Percentiles rank a stretch among this genome's conserved stretches.
Evolutionary conservation across 495 filamentous ascomycete species (phyloP).

Genomic region (Xylaria intraflava): DNA sequence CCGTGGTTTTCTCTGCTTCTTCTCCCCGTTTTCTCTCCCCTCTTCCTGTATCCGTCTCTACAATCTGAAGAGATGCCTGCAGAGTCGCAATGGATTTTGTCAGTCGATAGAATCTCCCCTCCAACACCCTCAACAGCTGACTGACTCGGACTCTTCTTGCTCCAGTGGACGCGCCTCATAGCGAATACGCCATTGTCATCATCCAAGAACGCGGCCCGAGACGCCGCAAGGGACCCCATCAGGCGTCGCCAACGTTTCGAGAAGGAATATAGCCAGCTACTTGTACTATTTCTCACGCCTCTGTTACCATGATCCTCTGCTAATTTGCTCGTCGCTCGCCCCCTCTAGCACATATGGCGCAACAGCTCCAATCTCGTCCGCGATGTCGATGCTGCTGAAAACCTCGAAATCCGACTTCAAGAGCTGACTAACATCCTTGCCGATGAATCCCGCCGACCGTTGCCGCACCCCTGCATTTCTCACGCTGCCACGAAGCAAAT

Average conservation of each 20-base stretch:
- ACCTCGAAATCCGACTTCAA: slow-evolving; percentile 47
- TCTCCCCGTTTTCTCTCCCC: neutral
- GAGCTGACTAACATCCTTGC: slow-evolving; percentile 70
- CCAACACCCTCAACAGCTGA: neutral
- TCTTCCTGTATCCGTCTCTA: neutral
- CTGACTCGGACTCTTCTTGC: neutral
- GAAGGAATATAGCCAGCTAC: slow-evolving; percentile 73
- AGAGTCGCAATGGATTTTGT: slow-evolving; percentile 39
- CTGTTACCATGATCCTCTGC: neutral
- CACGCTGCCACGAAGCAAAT: slow-evolving; percentile 79
- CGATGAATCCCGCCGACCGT: slow-evolving; percentile 80
- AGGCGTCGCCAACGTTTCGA: slow-evolving; percentile 87
- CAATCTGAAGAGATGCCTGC: slow-evolving; percentile 27
- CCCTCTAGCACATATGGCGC: slow-evolving; percentile 69
- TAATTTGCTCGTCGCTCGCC: slow-evolving; percentile 6
- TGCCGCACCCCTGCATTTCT: slow-evolving; percentile 80
- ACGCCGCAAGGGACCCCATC: slow-evolving; percentile 66
- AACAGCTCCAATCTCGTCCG: slow-evolving; percentile 49
- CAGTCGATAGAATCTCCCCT: slow-evolving; percentile 6
- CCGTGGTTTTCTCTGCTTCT: neutral
- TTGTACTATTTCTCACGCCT: slow-evolving; percentile 46
- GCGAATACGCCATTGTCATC: slow-evolving; percentile 66
- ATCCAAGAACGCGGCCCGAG: slow-evolving; percentile 49
- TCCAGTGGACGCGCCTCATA: slow-evolving; percentile 82
- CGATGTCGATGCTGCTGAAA: slow-evolving; percentile 49